Base-by-base conservation (phyloP, 768 basidiomycete genomes). In the Xerocomellus dryophilus region DNA sequence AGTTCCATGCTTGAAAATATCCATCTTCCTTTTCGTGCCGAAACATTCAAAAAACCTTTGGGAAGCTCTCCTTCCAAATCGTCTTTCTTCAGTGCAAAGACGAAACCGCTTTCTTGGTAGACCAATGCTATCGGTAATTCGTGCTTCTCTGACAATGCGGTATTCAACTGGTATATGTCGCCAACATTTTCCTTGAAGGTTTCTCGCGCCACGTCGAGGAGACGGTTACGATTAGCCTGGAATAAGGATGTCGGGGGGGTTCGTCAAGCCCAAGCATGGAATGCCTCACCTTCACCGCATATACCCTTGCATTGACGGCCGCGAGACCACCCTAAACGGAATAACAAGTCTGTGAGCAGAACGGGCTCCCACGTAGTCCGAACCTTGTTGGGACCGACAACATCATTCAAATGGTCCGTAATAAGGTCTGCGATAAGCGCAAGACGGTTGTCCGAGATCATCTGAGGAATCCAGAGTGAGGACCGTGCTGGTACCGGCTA, bases 181-280 rank as follows among this genome's bases (percentile, higher is more conserved):
- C 83, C 81, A 41, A 96, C 79, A 60, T 96, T 96, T 69, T 99
- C 95, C 61, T 88, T 91, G 74, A 87, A 98, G 0, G 95, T 95
- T 68, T 93, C 93, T 3, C 97, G 81, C 2, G 96, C 97, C 7
- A 98, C 93, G 59, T 98, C 96, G 29, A 99, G 84, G 10, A 96
- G 76, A 27, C 83, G 82, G 60, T 93, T 90, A 63, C 79, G 81
- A 56, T 90, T 88, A 3, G 91, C 88, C 81, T 88, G 43, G 7
- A 46, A 41, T 35, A 36, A 27, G 31, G 31, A 40, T 23, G 32
- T 32, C 11, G 29, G 17, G 10, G n/a, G 3, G 31, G 38, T 57
- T 44, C 32, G 18, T 45, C 25, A 10, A 38, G 1, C 14, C 7
- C 4, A 18, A 18, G 18, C 18, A 0, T 11, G 6, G 14, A 20